Conservation (phyloP, 2,329 filamentous ascomycete species). For the Clarireedia sp. region DNA sequence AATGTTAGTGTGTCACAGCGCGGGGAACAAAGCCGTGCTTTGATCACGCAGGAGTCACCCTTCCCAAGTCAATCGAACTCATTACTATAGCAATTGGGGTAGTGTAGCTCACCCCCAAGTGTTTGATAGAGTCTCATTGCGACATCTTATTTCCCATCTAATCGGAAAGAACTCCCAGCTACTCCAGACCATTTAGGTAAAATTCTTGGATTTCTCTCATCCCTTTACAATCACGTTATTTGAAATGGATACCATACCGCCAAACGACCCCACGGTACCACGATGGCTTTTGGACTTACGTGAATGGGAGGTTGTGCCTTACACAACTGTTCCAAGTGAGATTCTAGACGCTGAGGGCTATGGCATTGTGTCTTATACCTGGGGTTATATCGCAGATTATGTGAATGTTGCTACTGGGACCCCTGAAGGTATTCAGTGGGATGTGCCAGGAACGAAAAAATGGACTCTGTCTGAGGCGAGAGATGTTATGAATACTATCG, state of each 20-base stretch:
- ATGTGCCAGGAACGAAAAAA: not conserved
- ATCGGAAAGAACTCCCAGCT: no score
- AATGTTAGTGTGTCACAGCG: no score
- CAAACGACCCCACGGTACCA: not conserved
- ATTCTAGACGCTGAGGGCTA: not conserved
- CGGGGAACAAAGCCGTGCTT: no score
- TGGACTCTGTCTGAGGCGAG: not conserved
- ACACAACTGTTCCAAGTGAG: not conserved
- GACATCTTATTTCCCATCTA: no score
- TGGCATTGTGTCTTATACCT: not conserved
- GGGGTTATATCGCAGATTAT: not conserved
- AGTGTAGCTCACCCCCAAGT: no score
- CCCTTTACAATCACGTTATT: no score
- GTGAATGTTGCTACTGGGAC: not conserved
- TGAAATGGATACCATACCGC: not conserved
- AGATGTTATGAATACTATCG: not conserved
- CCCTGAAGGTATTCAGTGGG: not conserved
- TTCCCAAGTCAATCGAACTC: no score
- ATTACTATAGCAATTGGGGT: no score
- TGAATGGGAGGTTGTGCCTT: not conserved
- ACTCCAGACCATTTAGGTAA: no score
- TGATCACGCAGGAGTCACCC: no score
- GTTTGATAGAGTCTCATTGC: no score
- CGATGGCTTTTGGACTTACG: not conserved
- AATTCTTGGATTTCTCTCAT: no score